Evolutionary conservation across 768 basidiomycete species (phyloP).

Genomic region (Hygrophorus russula): DNA sequence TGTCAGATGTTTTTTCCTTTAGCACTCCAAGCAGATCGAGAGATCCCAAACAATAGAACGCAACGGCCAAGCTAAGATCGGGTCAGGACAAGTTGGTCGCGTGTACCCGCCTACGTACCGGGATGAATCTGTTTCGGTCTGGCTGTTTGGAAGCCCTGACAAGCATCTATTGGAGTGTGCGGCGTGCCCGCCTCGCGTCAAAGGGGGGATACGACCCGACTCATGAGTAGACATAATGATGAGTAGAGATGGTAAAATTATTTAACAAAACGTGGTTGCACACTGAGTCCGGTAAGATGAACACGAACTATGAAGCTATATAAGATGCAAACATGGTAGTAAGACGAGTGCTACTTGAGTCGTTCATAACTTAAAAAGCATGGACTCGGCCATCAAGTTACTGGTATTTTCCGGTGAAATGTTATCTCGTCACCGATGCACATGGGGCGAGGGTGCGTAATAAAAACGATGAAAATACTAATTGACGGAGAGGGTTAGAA

Average conservation of each 20-base stretch:
- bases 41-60: constrained; percentile 81
- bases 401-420: too few species aligned
- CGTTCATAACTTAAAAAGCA: too few species aligned
- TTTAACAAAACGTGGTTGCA: too few species aligned
- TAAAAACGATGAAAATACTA: background rate
- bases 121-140: constrained; percentile 61
- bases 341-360: too few species aligned
- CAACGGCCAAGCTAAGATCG: constrained; percentile 58
- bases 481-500: background rate
- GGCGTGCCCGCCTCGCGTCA: constrained; percentile 36
- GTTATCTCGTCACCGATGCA: too few species aligned
- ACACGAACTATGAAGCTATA: background rate
- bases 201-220: constrained; percentile 1
- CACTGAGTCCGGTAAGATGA: too few species aligned
- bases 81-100: background rate
- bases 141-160: constrained; percentile 55
- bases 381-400: too few species aligned
- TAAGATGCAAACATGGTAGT: too few species aligned
- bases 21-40: constrained; percentile 65
- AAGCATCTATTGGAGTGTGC: constrained; percentile 61
- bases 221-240: background rate
- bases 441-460: too few species aligned
- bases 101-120: constrained; percentile 29
- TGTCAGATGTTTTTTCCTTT: constrained; percentile 29
- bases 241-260: too few species aligned